Evolutionary conservation across 805 yeast genomes (phyloP), one percentile per base, ranked within the genome.

Genomic region (Monosporozyma siamensis): DNA sequence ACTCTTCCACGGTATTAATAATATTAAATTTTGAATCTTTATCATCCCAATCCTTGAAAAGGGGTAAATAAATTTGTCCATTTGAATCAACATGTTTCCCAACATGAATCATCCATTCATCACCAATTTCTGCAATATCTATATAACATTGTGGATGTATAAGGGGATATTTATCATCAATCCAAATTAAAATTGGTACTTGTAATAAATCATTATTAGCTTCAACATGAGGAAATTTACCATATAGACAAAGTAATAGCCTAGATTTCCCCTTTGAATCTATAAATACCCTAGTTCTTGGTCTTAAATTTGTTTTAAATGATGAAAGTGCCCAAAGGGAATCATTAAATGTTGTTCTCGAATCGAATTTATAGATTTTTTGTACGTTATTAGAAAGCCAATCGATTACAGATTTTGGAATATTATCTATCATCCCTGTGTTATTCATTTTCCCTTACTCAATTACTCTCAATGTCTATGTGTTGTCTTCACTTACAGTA

Each of bases 21-120:
- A 37, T 37, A 25, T 26, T 37, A 37, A 18, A 37, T 12, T 37
- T 26, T 18, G 39, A 25, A 25, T 37, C 32, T 10, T 23, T 29
- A 24, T 57, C 55, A 30, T 53, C 45, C 95, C 94, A 84, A 22
- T 63, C 65, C n/a, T 79, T 60, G 34, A 83, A 58, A 43, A 70
- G 72, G 0, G 92, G 90, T 51, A 82, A 80, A 55, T 79, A 82
- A 41, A 86, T 71, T 37, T 66, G 63, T 1, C 96, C 96, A 59
- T 71, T 82, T 11, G 75, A 61, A 58, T 84, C 95, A 3, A 85
- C 74, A 50, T 74, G 68, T 48, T 77, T 79, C 21, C 82, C 80
- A 0, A 88, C 82, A 32, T 67, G 67, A 14, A 81, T 57, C 27
- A 68, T 56, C 63, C 68, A 67, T 11, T 55, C 57, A 20, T 61